Evolutionary conservation across 495 filamentous ascomycete genomes (phyloP).

Genomic region (Choiromyces venosus): DNA sequence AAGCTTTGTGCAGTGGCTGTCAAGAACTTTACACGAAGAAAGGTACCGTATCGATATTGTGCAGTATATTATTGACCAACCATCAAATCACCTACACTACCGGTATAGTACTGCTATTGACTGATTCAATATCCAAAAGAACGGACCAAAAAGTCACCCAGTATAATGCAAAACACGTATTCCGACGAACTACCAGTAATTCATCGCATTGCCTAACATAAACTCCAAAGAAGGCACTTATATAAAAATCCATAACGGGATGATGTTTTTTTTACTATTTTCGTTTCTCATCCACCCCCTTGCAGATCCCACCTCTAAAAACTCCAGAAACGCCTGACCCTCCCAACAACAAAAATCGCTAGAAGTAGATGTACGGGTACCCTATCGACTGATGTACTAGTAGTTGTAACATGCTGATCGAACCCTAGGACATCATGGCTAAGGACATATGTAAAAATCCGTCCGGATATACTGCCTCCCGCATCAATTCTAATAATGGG

Average conservation of each 20-base stretch:
- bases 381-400: neutral
- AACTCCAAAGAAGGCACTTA: neutral
- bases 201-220: neutral
- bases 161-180: neutral
- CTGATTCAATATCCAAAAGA: neutral
- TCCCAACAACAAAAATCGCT: neutral
- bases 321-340: neutral
- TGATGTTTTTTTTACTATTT: neutral
- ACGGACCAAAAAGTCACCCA: neutral
- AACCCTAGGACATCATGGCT: slow-evolving; percentile 56
- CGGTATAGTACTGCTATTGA: too few relatives aligned
- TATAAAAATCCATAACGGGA: neutral
- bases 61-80: neutral
- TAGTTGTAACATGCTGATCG: slow-evolving; percentile 13
- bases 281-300: neutral
- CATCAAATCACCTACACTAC: neutral
- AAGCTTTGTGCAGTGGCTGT: neutral
- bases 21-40: neutral
- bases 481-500: slow-evolving; percentile 77
- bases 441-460: slow-evolving; percentile 86
- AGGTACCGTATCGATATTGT: neutral
- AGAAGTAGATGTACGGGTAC: neutral
- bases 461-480: slow-evolving; percentile 77
- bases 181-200: neutral
- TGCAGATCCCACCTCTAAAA: neutral